Evolutionary conservation across 306 rosid species (phyloP).

Genomic region (Prunus davidiana): DNA sequence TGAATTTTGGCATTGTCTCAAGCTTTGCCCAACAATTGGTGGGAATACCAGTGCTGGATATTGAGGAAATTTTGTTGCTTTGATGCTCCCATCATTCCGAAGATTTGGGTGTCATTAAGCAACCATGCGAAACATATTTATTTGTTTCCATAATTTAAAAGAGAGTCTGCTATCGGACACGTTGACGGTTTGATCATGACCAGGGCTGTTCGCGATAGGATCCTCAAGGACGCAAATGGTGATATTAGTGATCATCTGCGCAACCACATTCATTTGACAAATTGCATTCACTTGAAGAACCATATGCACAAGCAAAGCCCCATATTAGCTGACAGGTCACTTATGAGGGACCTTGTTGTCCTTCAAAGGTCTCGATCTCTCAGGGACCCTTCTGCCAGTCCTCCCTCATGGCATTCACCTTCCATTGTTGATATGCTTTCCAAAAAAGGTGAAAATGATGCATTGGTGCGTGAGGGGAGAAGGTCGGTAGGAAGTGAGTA

Average conservation of each 20-base stretch:
- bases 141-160: conserved; percentile 42
- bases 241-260: conserved; percentile 92
- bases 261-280: conserved; percentile 94
- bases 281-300: conserved; percentile 98
- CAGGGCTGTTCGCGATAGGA: conserved; percentile 82
- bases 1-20: conserved; percentile 34
- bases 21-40: conserved; percentile 20
- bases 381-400: conserved; percentile 97
- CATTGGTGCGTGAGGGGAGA: conserved; percentile 60
- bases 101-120: conserved; percentile 24
- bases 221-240: conserved; percentile 97
- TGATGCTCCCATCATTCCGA: conserved; percentile 28
- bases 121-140: conserved; percentile 43
- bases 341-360: conserved; percentile 88
- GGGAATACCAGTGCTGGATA: conserved; percentile 13
- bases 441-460: conserved; percentile 63
- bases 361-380: conserved; percentile 89
- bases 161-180: conserved; percentile 40
- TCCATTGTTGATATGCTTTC: conserved; percentile 70
- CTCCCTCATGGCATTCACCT: conserved; percentile 91
- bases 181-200: conserved; percentile 78
- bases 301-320: conserved; percentile 99
- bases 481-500: conserved; percentile 68
- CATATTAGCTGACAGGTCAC: conserved; percentile 78
- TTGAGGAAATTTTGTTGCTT: conserved; percentile 18